Base-by-base conservation (phyloP, 371 early-diverging fungal genomes). In the Mucor plumbeus region DNA sequence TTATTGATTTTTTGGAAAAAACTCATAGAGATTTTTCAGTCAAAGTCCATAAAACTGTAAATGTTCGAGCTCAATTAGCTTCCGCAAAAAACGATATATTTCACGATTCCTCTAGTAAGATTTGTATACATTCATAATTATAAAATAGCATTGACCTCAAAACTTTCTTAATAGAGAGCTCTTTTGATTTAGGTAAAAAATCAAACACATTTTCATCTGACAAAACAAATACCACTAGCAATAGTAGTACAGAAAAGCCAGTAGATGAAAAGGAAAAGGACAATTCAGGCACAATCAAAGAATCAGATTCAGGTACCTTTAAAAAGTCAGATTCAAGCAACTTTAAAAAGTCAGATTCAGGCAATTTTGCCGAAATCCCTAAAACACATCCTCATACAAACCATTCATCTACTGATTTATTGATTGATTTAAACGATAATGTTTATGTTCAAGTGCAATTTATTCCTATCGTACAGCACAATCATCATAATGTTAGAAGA, bases 1-100 rank as follows among this genome's bases (percentile, higher is more conserved):
- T 83, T 5, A 76, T 81, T 53, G 81, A 83, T 17, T 76, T 83
- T 31, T 73, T 83, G 33, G 78, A 81, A 50, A 68, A 70, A 19
- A 74, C 74, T 4, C 72, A 69, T 4, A 71, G 79, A 57, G 65
- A 74, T 10, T 81, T 73, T 62, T 73, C 83, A 13, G 67, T 83
- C 33, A 80, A 79, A 39, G 70, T 81, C 17, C 83, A 83, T 54
- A 83, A 79, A 34, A 76, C 79, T 5, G 75, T 77, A n/a, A 53
- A 75, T 19, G 33, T 70, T 8, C 58, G 58, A 11, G 50, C 54
- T 7, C 43, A 61, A 43, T 7, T 65, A 21, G 43, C 54, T 13
- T 39, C 53, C 13, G 60, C 61, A 38, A 67, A 64, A 64, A 56
- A 36, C 31, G 72, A 64, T 14, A 31, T 68, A 59, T 59, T 55